phyloP scores from a whole-genome alignment of 164 flowering plant genomes.

The Piper betle region DNA sequence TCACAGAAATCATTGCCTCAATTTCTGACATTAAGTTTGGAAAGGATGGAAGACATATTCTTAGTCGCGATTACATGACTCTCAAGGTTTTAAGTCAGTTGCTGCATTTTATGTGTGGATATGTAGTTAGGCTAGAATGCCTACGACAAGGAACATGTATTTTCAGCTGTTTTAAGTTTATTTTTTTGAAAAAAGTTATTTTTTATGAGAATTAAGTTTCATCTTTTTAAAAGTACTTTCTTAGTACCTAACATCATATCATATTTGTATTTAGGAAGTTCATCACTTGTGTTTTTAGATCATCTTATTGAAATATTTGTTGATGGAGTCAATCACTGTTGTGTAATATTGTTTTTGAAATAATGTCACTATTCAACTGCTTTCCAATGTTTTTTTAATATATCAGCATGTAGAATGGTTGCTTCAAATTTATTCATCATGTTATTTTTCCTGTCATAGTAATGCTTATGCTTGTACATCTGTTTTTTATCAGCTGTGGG shows the following conservation, averaged over 20 bases:
- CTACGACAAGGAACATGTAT: too few species aligned
- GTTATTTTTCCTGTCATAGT: slow-evolving; percentile 6
- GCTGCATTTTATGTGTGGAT: background rate
- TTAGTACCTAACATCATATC: too few species aligned
- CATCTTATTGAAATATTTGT: too few species aligned
- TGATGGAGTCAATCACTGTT: background rate
- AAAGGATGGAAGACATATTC: slow-evolving; percentile 77
- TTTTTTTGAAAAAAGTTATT: too few species aligned
- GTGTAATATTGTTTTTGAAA: background rate
- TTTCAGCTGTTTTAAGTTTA: too few species aligned
- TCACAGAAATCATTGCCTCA: slow-evolving; percentile 93
- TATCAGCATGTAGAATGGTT: background rate
- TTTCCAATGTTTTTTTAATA: too few species aligned
- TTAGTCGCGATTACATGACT: slow-evolving; percentile 95
- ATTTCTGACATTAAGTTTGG: slow-evolving; percentile 88
- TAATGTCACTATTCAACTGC: background rate
- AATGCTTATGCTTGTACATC: background rate
- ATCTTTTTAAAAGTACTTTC: too few species aligned
- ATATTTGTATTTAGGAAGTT: too few species aligned
- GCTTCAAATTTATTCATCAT: too few species aligned
- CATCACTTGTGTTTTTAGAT: too few species aligned
- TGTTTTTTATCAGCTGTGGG: slow-evolving; percentile 64
- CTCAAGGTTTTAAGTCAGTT: slow-evolving; percentile 49
- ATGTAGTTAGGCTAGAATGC: too few species aligned
- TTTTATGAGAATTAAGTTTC: too few species aligned